Evolutionary conservation across 2,329 filamentous ascomycete species (phyloP).

Genomic region (Colletotrichum scovillei): DNA sequence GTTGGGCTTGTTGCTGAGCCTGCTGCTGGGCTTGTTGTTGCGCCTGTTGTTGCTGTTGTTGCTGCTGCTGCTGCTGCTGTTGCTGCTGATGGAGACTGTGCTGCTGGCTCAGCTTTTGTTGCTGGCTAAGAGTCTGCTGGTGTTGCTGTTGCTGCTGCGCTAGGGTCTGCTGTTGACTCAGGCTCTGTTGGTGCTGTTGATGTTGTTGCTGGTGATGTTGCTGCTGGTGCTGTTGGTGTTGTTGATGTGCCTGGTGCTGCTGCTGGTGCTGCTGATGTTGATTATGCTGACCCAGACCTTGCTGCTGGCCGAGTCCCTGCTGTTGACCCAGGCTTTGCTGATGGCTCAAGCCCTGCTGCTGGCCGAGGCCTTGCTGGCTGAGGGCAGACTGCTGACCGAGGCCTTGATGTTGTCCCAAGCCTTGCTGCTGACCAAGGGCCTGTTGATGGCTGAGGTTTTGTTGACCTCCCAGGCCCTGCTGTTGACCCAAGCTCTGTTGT

Average conservation of each 20-base stretch:
- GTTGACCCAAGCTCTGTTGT: slow-evolving; percentile 32
- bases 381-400: slow-evolving; percentile 26
- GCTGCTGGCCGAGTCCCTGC: slow-evolving; percentile 23
- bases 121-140: slow-evolving; percentile 45
- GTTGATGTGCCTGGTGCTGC: slow-evolving; percentile 44
- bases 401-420: slow-evolving; percentile 24
- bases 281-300: slow-evolving; percentile 18
- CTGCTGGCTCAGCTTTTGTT: slow-evolving; percentile 45
- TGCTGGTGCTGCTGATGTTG: slow-evolving; percentile 39
- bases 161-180: slow-evolving; percentile 44
- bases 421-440: slow-evolving; percentile 27
- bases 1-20: slow-evolving; percentile 44
- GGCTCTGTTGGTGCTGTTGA: slow-evolving; percentile 43
- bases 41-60: slow-evolving; percentile 17
- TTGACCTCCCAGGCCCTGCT: slow-evolving; percentile 30
- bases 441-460: slow-evolving; percentile 33
- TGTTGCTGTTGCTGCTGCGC: slow-evolving; percentile 44
- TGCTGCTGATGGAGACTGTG: slow-evolving; percentile 44
- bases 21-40: slow-evolving; percentile 38
- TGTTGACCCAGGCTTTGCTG: slow-evolving; percentile 30
- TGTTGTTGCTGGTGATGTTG: slow-evolving; percentile 46
- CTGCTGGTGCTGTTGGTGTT: slow-evolving; percentile 45
- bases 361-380: slow-evolving; percentile 14
- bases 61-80: slow-evolving; percentile 38
- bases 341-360: slow-evolving; percentile 26